These are phyloP conservation scores for Penicillium dipodomyicola DNA, from an alignment of 495 filamentous ascomycete genomes.

Conservation along the genomic window DNA sequence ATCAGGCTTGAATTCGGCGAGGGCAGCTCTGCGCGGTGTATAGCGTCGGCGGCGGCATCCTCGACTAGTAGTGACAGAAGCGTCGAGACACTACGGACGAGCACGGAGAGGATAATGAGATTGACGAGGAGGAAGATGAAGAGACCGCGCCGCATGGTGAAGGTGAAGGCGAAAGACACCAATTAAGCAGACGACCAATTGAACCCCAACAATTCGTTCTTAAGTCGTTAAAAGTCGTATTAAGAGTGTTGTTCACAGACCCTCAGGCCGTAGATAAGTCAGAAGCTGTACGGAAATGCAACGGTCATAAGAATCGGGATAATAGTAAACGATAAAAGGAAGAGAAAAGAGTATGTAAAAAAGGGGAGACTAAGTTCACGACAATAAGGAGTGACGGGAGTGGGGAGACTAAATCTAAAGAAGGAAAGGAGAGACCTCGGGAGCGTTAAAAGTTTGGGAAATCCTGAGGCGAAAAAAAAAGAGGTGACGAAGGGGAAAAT, in stretches of 20 bases:
- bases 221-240: slow-evolving; percentile 5
- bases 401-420: slow-evolving; percentile 15
- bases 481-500: slow-evolving; percentile 9
- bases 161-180: slow-evolving; percentile 4
- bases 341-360: slow-evolving; percentile 6
- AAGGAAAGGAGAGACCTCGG: slow-evolving; percentile 1
- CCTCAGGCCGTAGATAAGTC: slow-evolving; percentile 1
- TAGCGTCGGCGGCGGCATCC: slow-evolving; percentile 63
- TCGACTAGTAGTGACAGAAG: slow-evolving; percentile 64
- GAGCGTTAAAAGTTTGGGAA: slow-evolving; percentile 12
- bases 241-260: background rate
- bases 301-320: background rate
- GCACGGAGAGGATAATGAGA: slow-evolving; percentile 54
- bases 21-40: slow-evolving; percentile 61
- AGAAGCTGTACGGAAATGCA: slow-evolving; percentile 1
- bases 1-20: slow-evolving; percentile 61
- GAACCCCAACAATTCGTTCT: background rate
- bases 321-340: slow-evolving; percentile 1
- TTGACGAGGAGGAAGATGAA: slow-evolving; percentile 62
- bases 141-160: slow-evolving; percentile 62
- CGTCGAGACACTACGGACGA: slow-evolving; percentile 63
- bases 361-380: slow-evolving; percentile 14
- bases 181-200: background rate
- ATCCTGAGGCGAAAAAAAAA: slow-evolving; percentile 19
- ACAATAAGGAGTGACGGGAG: slow-evolving; percentile 32